Percentiles rank a stretch among this genome's conserved stretches.
Conservation (phyloP, 805 yeast species). For the Saturnispora serradocipensis region DNA sequence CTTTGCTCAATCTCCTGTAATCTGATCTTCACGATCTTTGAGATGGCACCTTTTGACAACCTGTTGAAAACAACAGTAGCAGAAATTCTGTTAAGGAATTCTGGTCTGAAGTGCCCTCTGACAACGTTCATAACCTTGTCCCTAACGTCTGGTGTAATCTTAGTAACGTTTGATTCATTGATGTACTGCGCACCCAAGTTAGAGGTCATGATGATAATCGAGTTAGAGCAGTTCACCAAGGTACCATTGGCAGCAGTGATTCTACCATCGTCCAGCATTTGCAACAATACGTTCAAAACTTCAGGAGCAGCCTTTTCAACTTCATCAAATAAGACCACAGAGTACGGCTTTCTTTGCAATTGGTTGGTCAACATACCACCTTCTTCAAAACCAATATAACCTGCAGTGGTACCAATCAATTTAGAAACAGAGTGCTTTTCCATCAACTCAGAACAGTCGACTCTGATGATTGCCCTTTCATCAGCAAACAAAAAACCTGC, state of each 20-base stretch:
- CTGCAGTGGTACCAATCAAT: constrained; percentile 94
- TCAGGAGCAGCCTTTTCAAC: constrained; percentile 99
- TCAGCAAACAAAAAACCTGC: constrained; percentile 96
- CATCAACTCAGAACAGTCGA: constrained; percentile 92
- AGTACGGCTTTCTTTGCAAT: constrained; percentile 82
- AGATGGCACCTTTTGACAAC: constrained; percentile 81
- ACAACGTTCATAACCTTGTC: constrained; percentile 79
- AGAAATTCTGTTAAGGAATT: constrained; percentile 91
- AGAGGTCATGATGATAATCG: constrained; percentile 92
- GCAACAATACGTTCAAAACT: constrained; percentile 84
- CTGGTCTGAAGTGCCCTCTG: constrained; percentile 89
- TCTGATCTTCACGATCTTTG: constrained; percentile 84
- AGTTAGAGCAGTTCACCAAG: constrained; percentile 84
- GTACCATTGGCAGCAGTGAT: constrained; percentile 92
- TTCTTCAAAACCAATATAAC: constrained; percentile 93
- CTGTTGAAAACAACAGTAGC: constrained; percentile 91
- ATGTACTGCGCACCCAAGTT: constrained; percentile 92
- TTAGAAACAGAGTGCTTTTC: constrained; percentile 96
- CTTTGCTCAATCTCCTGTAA: constrained; percentile 77
- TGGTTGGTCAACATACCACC: constrained; percentile 96
- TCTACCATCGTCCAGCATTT: constrained; percentile 93
- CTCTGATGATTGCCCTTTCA: constrained; percentile 93
- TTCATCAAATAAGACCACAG: constrained; percentile 94
- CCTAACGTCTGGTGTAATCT: constrained; percentile 58
- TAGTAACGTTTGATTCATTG: constrained; percentile 50